phyloP scores from a whole-genome alignment of 352 stramenopile species.

The Blastocystis sp. region DNA sequence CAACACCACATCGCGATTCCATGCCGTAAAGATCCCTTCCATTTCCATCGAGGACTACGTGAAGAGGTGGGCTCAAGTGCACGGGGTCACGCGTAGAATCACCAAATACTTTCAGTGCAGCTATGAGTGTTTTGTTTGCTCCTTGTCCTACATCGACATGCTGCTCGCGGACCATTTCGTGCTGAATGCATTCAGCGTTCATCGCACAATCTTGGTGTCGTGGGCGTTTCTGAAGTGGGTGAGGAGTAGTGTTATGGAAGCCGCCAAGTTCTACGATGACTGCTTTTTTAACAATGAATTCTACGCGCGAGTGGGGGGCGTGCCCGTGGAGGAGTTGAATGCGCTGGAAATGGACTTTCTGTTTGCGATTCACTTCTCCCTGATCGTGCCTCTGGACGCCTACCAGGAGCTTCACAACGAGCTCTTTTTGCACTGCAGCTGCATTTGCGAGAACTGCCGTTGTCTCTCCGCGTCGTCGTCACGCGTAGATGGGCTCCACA shows the following conservation, averaged over 20 bases:
- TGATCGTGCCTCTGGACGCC: constrained; percentile 32
- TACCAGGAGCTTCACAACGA: constrained; percentile 64
- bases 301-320: constrained; percentile 45
- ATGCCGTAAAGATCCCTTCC: constrained; percentile 19
- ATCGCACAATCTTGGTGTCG: constrained; percentile 9
- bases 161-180: constrained; percentile 22
- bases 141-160: constrained; percentile 20
- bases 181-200: constrained; percentile 28
- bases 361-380: constrained; percentile 49
- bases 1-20: constrained; percentile 7
- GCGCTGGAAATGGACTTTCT: constrained; percentile 58
- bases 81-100: constrained; percentile 1
- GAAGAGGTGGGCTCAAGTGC: background rate
- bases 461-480: background rate
- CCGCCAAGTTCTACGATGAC: constrained; percentile 30
- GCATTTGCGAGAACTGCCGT: constrained; percentile 21
- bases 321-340: constrained; percentile 43
- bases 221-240: background rate
- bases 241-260: constrained; percentile 14
- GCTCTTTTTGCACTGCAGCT: constrained; percentile 24
- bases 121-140: constrained; percentile 52
- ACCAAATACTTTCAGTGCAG: constrained; percentile 57
- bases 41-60: constrained; percentile 59
- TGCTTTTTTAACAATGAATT: constrained; percentile 43
- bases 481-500: constrained; percentile 5